Evolutionary conservation across 352 stramenopile species (phyloP), one percentile per base, ranked within the genome.

Genomic region (Pythium insidiosum): DNA sequence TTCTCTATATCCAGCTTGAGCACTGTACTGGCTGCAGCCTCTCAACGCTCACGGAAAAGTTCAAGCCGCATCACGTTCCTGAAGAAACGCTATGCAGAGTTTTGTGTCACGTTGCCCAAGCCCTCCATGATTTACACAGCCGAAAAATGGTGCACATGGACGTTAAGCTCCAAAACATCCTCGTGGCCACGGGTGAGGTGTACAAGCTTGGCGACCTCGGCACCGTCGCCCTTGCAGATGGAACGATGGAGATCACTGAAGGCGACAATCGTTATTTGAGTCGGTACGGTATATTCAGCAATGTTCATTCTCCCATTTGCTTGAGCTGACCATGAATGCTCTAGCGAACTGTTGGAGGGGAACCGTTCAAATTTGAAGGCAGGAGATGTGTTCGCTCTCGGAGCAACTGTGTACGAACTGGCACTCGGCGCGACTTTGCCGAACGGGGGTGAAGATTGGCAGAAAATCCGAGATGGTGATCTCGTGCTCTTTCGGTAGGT

Each of bases 101-200:
- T 5, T 65, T 93, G 34, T 79, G 67, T 38, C 77, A 93, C 39
- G 58, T 89, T 42, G 73, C 80, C 6, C 73, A 83, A 58, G 81
- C 72, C 22, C 61, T 94, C 25, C 63, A 71, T n/a, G 78, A 91
- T 42, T 84, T 94, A 66, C 81, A 94, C 58, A 69, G 55, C 23
- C 73, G 76, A 47, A 81, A 88, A 44, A 88, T 94, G 53, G 81
- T 88, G 18, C 81, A 94, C 51, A 86, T 94, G 76, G 81, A 94
- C 50, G 73, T 94, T 38, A 94, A 94, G 55, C 51, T 90, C 9
- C 76, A 86, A 49, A 94, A 94, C 54, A 68, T 94, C 11, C 51
- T 94, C 7, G 52, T 87, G 9, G 60, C 65, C 7, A 49, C 68
- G 2, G 71, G 61, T 9, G 75, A 84, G 12, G 43, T 86, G 13